A percentile compares a stretch with the other conserved stretches of the same genome.
Evolutionary conservation across 2,329 filamentous ascomycete species (phyloP).

Genomic region (Phyllosticta citribraziliensis): DNA sequence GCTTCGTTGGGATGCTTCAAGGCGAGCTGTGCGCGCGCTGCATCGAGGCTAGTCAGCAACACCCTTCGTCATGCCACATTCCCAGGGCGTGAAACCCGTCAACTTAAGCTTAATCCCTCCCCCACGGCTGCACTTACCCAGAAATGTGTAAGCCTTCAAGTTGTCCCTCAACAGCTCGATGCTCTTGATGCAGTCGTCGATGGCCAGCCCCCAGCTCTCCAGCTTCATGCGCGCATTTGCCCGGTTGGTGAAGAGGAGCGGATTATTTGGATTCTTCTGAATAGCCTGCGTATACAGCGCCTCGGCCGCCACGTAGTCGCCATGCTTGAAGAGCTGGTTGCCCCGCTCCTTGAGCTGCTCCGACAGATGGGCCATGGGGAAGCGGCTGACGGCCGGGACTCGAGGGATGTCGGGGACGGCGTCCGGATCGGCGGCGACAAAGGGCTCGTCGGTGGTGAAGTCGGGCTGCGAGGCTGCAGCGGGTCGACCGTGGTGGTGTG

Average conservation of each 20-base stretch:
- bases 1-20: slow-evolving; percentile 65
- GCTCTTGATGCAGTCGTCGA: slow-evolving; percentile 66
- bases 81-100: background rate
- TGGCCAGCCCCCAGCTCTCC: slow-evolving; percentile 60
- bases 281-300: slow-evolving; percentile 69
- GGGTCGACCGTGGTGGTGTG: background rate
- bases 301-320: slow-evolving; percentile 58
- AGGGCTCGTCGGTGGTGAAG: background rate
- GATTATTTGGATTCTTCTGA: slow-evolving; percentile 65
- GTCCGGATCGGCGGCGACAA: background rate
- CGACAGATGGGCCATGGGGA: slow-evolving; percentile 25
- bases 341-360: slow-evolving; percentile 44
- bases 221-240: slow-evolving; percentile 74
- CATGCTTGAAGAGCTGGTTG: slow-evolving; percentile 54
- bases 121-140: slow-evolving; percentile 33
- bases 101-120: background rate
- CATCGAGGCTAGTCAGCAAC: background rate
- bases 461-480: background rate
- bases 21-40: slow-evolving; percentile 68
- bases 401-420: background rate
- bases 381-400: background rate
- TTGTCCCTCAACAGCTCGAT: slow-evolving; percentile 56
- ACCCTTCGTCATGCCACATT: background rate
- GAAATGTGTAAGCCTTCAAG: slow-evolving; percentile 77
- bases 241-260: slow-evolving; percentile 79